Evolutionary conservation across 805 yeast genomes (phyloP).

Genomic region (Helenozyma baotianmanensis): DNA sequence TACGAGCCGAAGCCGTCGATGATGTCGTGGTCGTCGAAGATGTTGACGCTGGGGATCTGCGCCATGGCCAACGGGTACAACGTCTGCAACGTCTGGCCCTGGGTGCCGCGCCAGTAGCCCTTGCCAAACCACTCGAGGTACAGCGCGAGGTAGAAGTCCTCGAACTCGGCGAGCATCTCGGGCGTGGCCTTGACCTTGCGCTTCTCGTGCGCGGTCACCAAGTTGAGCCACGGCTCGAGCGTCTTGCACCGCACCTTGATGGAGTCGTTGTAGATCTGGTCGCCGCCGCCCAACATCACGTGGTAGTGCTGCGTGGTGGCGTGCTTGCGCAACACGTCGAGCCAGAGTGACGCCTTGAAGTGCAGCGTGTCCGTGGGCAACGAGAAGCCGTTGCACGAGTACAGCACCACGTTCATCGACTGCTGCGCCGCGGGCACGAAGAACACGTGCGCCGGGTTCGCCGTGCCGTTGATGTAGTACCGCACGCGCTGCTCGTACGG

Average conservation of each 20-base stretch:
- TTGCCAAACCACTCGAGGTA: slow-evolving; percentile 87
- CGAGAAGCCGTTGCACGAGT: slow-evolving; percentile 90
- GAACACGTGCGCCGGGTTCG: slow-evolving; percentile 37
- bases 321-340: slow-evolving; percentile 73
- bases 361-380: slow-evolving; percentile 58
- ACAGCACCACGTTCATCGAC: slow-evolving; percentile 78
- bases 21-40: slow-evolving; percentile 93
- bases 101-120: slow-evolving; percentile 75
- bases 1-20: slow-evolving; percentile 96
- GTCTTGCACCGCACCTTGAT: slow-evolving; percentile 55
- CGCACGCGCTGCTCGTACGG: slow-evolving; percentile 56
- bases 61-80: slow-evolving; percentile 73
- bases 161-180: slow-evolving; percentile 51
- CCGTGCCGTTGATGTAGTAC: slow-evolving; percentile 50
- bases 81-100: slow-evolving; percentile 62
- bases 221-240: slow-evolving; percentile 60
- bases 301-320: slow-evolving; percentile 55
- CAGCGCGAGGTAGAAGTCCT: slow-evolving; percentile 63
- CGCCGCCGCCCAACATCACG: slow-evolving; percentile 98
- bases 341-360: slow-evolving; percentile 80
- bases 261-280: slow-evolving; percentile 86
- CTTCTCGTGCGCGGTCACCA: slow-evolving; percentile 46
- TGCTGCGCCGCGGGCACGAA: slow-evolving; percentile 59
- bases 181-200: slow-evolving; percentile 34
- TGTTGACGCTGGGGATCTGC: slow-evolving; percentile 78